Evolutionary conservation across 352 stramenopile species (phyloP).

Genomic region (Pythium phragmitis): DNA sequence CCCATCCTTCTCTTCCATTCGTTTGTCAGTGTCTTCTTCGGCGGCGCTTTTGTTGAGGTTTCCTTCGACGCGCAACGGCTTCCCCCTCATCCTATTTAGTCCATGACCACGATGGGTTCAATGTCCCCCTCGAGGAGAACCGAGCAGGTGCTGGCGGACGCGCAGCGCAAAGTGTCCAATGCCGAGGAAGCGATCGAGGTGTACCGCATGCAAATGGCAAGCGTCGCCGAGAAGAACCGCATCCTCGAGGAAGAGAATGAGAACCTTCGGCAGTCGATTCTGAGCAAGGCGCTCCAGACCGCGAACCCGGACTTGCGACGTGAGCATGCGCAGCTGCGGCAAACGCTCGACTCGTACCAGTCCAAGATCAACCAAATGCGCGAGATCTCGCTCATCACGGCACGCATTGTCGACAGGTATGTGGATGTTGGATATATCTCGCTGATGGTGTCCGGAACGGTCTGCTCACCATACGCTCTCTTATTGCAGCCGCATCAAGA

Average conservation of each 20-base stretch:
- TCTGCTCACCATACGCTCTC: not conserved
- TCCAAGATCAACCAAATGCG: slow-evolving; percentile 88
- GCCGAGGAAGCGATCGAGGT: slow-evolving; percentile 59
- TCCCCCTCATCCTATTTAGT: slow-evolving; percentile 17
- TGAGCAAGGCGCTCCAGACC: slow-evolving; percentile 73
- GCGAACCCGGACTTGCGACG: slow-evolving; percentile 76
- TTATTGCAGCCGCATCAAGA: slow-evolving; percentile 71
- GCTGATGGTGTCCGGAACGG: not conserved
- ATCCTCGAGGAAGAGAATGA: slow-evolving; percentile 82
- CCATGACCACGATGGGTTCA: slow-evolving; percentile 33
- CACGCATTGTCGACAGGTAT: slow-evolving; percentile 85
- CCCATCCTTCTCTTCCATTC: not conserved
- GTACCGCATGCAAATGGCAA: slow-evolving; percentile 50
- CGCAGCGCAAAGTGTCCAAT: slow-evolving; percentile 68
- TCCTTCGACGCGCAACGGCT: not conserved
- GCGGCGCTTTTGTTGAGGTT: not conserved
- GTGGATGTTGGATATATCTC: not conserved
- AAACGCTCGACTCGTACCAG: slow-evolving; percentile 87
- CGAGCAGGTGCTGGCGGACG: slow-evolving; percentile 58
- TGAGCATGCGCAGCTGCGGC: slow-evolving; percentile 79
- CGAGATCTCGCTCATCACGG: slow-evolving; percentile 82
- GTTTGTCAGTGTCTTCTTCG: not conserved
- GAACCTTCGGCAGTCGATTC: slow-evolving; percentile 72
- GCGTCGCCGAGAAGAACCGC: slow-evolving; percentile 67
- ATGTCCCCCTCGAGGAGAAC: slow-evolving; percentile 26